Conservation (phyloP, 805 yeast genomes). For the Suhomyces xylopsoci region DNA sequence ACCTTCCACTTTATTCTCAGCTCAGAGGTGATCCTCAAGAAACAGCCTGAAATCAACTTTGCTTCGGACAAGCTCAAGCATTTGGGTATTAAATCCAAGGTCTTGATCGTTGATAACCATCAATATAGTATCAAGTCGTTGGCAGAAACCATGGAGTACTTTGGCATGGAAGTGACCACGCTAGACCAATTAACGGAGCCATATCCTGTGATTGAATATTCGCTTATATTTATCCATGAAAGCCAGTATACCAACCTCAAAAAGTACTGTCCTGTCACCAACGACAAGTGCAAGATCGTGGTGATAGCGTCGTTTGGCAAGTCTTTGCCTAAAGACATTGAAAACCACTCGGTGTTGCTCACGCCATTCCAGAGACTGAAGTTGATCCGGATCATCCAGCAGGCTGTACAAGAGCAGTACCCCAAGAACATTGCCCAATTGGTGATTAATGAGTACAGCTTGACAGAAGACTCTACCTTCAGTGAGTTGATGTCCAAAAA, state of each 20-base stretch:
- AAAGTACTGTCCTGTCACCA: constrained; percentile 2
- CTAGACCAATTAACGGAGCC: constrained; percentile 16
- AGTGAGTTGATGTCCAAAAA: constrained; percentile 7
- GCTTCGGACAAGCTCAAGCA: constrained; percentile 8
- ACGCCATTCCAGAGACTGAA: constrained; percentile 29
- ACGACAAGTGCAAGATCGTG: constrained; percentile 13
- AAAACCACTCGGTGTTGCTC: constrained; percentile 22
- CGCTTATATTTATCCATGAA: constrained; percentile 21
- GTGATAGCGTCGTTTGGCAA: constrained; percentile 30
- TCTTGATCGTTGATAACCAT: constrained; percentile 31
- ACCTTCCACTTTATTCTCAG: constrained; percentile 40
- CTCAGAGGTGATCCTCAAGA: constrained; percentile 23
- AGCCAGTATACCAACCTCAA: constrained; percentile 13
- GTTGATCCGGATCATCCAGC: constrained; percentile 10
- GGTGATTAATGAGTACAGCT: background rate
- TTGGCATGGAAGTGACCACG: constrained; percentile 31
- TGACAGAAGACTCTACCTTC: background rate
- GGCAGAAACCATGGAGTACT: constrained; percentile 28
- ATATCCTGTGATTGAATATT: constrained; percentile 7
- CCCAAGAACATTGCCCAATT: background rate
- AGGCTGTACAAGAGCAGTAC: background rate
- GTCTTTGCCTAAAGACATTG: constrained; percentile 20
- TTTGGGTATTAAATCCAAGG: constrained; percentile 15
- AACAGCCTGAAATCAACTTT: constrained; percentile 17
- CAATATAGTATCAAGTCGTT: constrained; percentile 31